Evolutionary conservation across 176 grass and related monocot species (phyloP).

Genomic region (Neostapfia colusana): DNA sequence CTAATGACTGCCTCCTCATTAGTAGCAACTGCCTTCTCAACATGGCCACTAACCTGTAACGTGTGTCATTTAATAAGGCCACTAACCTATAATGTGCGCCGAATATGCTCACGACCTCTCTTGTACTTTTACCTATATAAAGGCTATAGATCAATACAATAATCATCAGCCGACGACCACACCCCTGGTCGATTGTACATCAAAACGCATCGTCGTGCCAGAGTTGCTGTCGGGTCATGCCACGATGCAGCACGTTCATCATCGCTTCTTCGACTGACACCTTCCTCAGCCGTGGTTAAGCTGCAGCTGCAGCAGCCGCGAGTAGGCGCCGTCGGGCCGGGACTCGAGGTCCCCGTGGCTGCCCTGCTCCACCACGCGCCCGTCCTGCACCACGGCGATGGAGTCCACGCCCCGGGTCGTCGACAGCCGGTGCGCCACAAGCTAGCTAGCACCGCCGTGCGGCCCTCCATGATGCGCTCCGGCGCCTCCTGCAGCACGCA

Average conservation of each 20-base stretch:
- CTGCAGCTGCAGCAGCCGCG: conserved; percentile 71
- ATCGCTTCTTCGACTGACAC: not conserved
- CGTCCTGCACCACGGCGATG: conserved; percentile 74
- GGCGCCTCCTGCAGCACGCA: conserved; percentile 89
- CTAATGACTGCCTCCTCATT: no score
- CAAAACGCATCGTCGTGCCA: conserved; percentile 23
- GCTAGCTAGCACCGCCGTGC: conserved; percentile 68
- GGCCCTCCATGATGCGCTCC: conserved; percentile 83
- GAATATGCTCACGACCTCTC: no score
- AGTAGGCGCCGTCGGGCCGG: conserved; percentile 65
- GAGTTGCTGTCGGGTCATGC: not conserved
- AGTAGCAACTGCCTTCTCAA: no score
- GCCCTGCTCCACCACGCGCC: conserved; percentile 68
- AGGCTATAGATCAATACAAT: no score
- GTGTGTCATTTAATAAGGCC: no score
- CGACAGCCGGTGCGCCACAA: conserved; percentile 74
- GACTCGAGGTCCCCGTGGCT: conserved; percentile 69
- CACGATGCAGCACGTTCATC: not conserved
- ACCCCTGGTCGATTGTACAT: conserved; percentile 30
- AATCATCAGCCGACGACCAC: no score
- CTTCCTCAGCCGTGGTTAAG: conserved; percentile 51
- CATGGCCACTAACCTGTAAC: no score
- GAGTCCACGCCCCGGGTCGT: conserved; percentile 64
- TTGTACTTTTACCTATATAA: no score
- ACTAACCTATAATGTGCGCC: no score